These are phyloP conservation scores for Marsdenia floribunda DNA, from an alignment of 257 asterid genomes.

Conservation along the genomic window DNA sequence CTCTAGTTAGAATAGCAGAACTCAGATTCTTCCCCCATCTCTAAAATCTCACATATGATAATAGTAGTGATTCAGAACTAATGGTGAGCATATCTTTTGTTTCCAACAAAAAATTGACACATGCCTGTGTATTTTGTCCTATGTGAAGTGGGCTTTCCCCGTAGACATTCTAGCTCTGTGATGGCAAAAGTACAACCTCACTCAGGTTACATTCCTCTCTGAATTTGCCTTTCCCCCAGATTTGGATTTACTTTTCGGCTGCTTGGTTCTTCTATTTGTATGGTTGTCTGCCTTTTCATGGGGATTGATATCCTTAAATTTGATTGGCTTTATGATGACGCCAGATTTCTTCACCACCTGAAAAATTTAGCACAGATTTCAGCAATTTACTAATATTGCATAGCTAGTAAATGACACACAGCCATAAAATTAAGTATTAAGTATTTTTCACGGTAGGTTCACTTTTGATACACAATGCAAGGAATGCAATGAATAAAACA, in stretches of 20 bases:
- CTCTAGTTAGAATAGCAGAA: not conserved
- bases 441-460: not conserved
- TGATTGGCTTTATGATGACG: constrained; percentile 64
- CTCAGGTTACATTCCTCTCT: constrained; percentile 11
- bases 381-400: not conserved
- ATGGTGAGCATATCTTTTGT: not conserved
- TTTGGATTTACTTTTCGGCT: constrained; percentile 26
- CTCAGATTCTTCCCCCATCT: not conserved
- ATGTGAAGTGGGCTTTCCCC: not conserved
- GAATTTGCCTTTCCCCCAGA: constrained; percentile 13
- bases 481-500: not conserved
- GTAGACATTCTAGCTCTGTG: not conserved
- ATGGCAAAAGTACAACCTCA: not conserved
- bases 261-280: constrained; percentile 33
- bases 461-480: not conserved
- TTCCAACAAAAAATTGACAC: not conserved
- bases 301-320: constrained; percentile 49
- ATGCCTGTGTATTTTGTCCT: not conserved
- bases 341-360: constrained; percentile 90
- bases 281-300: constrained; percentile 40
- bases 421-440: not conserved
- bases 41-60: not conserved
- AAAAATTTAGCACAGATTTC: not conserved
- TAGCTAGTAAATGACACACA: not conserved
- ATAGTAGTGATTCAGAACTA: not conserved